Evolutionary conservation across 1,284 basidiomycete genomes (phyloP), one percentile per base, ranked within the genome.

Genomic region (Peniophora sp.): DNA sequence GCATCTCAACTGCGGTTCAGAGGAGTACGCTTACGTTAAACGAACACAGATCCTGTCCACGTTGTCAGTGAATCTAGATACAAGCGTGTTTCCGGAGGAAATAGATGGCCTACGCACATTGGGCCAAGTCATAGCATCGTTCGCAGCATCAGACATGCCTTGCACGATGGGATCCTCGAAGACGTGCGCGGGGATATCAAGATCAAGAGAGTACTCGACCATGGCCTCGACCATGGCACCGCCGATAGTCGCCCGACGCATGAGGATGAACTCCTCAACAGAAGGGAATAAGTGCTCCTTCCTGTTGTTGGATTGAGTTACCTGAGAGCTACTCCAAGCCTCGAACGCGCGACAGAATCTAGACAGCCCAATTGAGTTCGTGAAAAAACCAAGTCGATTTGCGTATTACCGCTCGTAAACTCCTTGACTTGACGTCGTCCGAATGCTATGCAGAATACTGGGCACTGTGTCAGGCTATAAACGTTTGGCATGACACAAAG

Each of bases 61-160:
- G n/a, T 16, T 6, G 16, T 41, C 39, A 41, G 39, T 41, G 9
- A 32, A 12, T 12, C 27, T 12, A 32, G 5, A 32, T 12, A 12
- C 27, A 12, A 12, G 5, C 27, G 12, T 5, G 12, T 6, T 32
- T 32, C 27, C 27, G n/a, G n/a, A n/a, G n/a, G n/a, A n/a, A n/a
- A n/a, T n/a, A n/a, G n/a, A n/a, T n/a, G n/a, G 23, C 6, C 23
- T 2, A 61, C 72, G 16, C 48, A 75, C 73, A 52, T 75, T 75
- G n/a, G 74, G 72, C 72, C 75, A 75, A 0, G 73, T 73, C 66
- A 75, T 72, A 22, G 77, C 67, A 55, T 77, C 73, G 17, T 60
- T 69, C 1, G 71, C 71, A 16, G 71, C 74, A 17, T 73, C 65
- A 24, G 72, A 73, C 67, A 77, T 70, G 16, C 61, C 67, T 48